Base-by-base conservation (phyloP, 768 basidiomycete genomes). In the Crucibulum laeve region DNA sequence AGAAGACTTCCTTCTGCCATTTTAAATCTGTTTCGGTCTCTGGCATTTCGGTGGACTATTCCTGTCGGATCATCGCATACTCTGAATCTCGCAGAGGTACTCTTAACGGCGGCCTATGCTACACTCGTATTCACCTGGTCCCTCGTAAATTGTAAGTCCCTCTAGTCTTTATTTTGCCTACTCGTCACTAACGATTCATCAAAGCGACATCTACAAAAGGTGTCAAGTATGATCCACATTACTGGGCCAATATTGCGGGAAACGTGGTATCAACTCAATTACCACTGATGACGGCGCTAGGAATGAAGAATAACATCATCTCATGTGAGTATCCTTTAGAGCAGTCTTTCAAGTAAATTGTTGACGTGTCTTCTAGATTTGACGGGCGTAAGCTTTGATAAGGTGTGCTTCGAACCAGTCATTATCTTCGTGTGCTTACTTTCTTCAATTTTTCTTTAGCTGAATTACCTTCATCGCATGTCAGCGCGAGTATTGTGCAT, bases 291-390 rank as follows among this genome's bases (percentile, higher is more conserved):
- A 66, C 72, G 11, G 79, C 71, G 1, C 68, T 84, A n/a, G 79
- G 78, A 1, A 77, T 75, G 47, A 79, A 77, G 23, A 82, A 84
- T 58, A 83, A 83, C 45, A 53, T 79, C 15, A 55, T 69, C 25
- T 62, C 63, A 3, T 61, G 67, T 67, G 19, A 42, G 62, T 50
- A 4, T 34, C 3, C 25, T 38, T 18, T 21, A 10, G 7, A 13
- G 22, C 13, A 14, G 19, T 24, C n/a, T 18, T 7, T 34, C 34
- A 14, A 21, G 8, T 33, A 49, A 14, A 45, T 38, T 10, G 5
- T 25, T 11, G n/a, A 22, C 18, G 6, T 28, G 19, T 17, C 41
- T 23, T 19, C 19, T 46, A 80, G 77, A 65, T 22, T 51, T 79
- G 25, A 80, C 78, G 2, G 76, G 78, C n/a, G 59, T 80, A 34